Evolutionary conservation across 768 basidiomycete species (phyloP).

Genomic region (Holtermanniella nyarrowii): DNA sequence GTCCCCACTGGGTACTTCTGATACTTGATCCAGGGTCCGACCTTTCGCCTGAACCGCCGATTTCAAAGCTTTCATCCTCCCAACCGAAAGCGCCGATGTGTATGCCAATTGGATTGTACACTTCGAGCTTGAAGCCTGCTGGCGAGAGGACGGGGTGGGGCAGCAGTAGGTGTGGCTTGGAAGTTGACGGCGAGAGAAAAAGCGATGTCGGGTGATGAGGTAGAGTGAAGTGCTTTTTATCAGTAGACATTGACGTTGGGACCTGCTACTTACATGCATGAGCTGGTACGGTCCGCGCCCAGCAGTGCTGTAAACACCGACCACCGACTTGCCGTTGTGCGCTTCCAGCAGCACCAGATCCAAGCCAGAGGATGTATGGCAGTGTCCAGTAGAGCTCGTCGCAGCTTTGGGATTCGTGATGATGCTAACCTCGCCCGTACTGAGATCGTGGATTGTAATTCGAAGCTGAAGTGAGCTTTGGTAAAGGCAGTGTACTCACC

Average conservation of each 20-base stretch:
- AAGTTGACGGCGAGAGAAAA: conserved; percentile 13
- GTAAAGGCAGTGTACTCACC: conserved; percentile 48
- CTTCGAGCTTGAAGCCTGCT: not conserved
- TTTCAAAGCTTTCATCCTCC: not conserved
- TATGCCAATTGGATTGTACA: not conserved
- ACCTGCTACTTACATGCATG: conserved; percentile 19
- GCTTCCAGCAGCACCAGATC: conserved; percentile 47
- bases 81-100: not conserved
- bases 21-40: conserved; percentile 76
- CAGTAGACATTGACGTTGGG: not conserved
- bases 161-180: not conserved
- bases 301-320: conserved; percentile 65
- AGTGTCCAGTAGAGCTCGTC: conserved; percentile 52
- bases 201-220: conserved; percentile 10
- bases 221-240: conserved; percentile 1
- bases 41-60: not conserved
- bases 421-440: conserved; percentile 62
- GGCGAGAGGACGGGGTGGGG: not conserved
- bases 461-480: conserved; percentile 51
- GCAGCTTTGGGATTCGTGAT: conserved; percentile 78
- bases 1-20: conserved; percentile 71
- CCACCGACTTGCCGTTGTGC: conserved; percentile 77
- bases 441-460: conserved; percentile 74
- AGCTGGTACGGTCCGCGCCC: conserved; percentile 10
- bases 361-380: not conserved